phyloP scores from a whole-genome alignment of 2,329 filamentous ascomycete genomes.

The Claviceps capensis region DNA sequence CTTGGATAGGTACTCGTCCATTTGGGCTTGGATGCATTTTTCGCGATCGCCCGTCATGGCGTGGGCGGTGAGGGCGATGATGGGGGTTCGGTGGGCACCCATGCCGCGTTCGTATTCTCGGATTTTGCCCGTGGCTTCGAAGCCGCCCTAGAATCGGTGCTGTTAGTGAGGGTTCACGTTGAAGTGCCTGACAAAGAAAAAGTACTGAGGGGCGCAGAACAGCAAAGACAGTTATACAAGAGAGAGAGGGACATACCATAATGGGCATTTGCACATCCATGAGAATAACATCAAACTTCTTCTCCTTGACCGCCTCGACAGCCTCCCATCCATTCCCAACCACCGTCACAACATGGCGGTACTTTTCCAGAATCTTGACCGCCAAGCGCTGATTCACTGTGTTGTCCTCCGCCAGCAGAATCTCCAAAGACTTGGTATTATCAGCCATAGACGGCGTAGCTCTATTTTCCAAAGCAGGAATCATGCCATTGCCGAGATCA shows the following conservation, averaged over 20 bases:
- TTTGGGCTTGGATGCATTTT: slow-evolving; percentile 95
- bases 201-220: not conserved
- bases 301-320: slow-evolving; percentile 80
- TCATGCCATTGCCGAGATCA: slow-evolving; percentile 89
- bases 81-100: slow-evolving; percentile 72
- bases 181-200: no score
- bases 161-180: slow-evolving; percentile 18
- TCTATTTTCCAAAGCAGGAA: slow-evolving; percentile 85
- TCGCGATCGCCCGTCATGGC: slow-evolving; percentile 98
- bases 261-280: slow-evolving; percentile 99
- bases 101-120: slow-evolving; percentile 82
- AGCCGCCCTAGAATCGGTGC: slow-evolving; percentile 55
- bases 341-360: slow-evolving; percentile 83
- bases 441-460: slow-evolving; percentile 85
- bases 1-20: slow-evolving; percentile 98
- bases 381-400: slow-evolving; percentile 92
- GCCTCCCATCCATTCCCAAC: slow-evolving; percentile 92
- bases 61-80: slow-evolving; percentile 92
- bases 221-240: not conserved
- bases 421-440: slow-evolving; percentile 90
- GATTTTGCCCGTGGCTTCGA: slow-evolving; percentile 94
- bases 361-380: slow-evolving; percentile 94
- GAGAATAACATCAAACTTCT: slow-evolving; percentile 88
- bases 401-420: slow-evolving; percentile 92
- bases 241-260: slow-evolving; percentile 46